Evolutionary conservation across 306 rosid species (phyloP).

Genomic region (Begonia loranthoides): DNA sequence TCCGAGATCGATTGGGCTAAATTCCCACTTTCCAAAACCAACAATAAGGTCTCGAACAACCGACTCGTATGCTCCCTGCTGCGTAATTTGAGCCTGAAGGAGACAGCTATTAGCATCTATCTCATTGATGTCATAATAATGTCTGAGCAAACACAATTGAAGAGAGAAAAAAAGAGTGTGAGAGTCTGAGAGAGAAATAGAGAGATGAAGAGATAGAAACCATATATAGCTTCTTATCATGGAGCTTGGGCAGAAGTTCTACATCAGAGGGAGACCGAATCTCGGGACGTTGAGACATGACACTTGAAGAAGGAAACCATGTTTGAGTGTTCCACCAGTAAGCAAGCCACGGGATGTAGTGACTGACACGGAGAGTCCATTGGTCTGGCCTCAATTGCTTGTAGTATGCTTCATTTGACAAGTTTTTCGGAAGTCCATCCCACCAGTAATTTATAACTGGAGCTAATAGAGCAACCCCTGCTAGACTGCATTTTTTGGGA

Average conservation of each 20-base stretch:
- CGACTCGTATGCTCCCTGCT: constrained; percentile 59
- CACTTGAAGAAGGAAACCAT: constrained; percentile 47
- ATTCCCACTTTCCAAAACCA: constrained; percentile 79
- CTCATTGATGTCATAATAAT: no score
- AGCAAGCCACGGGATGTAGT: constrained; percentile 72
- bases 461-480: constrained; percentile 54
- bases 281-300: constrained; percentile 7
- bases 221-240: not conserved
- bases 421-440: constrained; percentile 57
- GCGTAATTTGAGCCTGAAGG: constrained; percentile 35
- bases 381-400: constrained; percentile 32
- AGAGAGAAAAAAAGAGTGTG: no score
- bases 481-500: constrained; percentile 25
- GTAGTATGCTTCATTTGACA: constrained; percentile 37
- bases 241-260: constrained; percentile 12
- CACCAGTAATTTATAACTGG: constrained; percentile 81
- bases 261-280: constrained; percentile 27
- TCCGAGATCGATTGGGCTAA: constrained; percentile 52
- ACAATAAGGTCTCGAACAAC: constrained; percentile 44
- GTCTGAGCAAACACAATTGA: no score
- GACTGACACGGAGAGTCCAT: constrained; percentile 63
- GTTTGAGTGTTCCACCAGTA: constrained; percentile 89
- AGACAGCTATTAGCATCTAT: no score
- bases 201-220: no score
- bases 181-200: no score